Percentiles rank a stretch among this genome's conserved stretches.
These are phyloP conservation scores for Kwoniella bestiolae DNA, from an alignment of 768 basidiomycete species.

Conservation along the genomic window DNA sequence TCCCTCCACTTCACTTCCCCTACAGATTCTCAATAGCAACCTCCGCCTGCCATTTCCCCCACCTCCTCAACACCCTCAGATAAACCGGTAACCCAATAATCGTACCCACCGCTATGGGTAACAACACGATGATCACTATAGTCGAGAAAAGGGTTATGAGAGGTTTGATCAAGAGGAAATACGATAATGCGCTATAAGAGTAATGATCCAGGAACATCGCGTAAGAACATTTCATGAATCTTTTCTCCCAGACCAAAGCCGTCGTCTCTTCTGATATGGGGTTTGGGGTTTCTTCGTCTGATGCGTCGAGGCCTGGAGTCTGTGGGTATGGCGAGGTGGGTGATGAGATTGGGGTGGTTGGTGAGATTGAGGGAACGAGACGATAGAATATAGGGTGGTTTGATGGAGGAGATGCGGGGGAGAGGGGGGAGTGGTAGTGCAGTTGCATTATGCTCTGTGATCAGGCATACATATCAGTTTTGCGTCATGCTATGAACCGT, in stretches of 20 bases:
- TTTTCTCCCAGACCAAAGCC: slow-evolving; percentile 47
- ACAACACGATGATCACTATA: slow-evolving; percentile 44
- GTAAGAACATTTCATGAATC: slow-evolving; percentile 54
- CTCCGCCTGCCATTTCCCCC: slow-evolving; percentile 56
- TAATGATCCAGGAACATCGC: slow-evolving; percentile 56
- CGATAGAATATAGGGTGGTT: slow-evolving; percentile 55
- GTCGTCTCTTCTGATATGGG: background rate
- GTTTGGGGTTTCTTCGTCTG: background rate
- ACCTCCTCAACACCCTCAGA: slow-evolving; percentile 41
- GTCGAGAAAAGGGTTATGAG: slow-evolving; percentile 53
- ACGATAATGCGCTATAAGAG: slow-evolving; percentile 52
- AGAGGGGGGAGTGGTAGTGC: slow-evolving; percentile 45
- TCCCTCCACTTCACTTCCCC: no score
- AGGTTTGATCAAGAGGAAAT: slow-evolving; percentile 56
- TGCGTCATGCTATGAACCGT: background rate
- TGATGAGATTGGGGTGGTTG: slow-evolving; percentile 19
- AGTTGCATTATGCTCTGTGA: slow-evolving; percentile 54
- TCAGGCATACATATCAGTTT: background rate
- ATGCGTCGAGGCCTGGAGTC: slow-evolving; percentile 1
- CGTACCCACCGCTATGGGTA: slow-evolving; percentile 38
- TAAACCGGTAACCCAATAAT: slow-evolving; percentile 46
- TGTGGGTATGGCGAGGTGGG: slow-evolving; percentile 6
- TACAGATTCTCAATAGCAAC: slow-evolving; percentile 51
- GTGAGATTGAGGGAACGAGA: slow-evolving; percentile 30
- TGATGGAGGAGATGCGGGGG: slow-evolving; percentile 25